These are phyloP conservation scores for Triticum timopheevii DNA, from an alignment of 176 grass and related monocot genomes.

Conservation along the genomic window DNA sequence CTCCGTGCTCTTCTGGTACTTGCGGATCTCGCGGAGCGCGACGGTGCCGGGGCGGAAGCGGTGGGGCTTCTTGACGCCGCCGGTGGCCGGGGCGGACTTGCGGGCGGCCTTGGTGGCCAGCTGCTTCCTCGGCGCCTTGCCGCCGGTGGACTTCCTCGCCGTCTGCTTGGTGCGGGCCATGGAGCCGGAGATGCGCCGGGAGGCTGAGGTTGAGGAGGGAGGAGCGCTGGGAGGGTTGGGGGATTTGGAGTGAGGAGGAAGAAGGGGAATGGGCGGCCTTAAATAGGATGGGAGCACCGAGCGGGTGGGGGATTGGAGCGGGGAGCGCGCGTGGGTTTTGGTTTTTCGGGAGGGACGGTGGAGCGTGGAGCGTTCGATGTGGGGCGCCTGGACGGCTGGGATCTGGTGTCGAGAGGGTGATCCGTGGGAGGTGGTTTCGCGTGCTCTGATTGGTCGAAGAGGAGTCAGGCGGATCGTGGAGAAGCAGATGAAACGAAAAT, in stretches of 20 bases:
- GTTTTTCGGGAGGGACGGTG: neutral
- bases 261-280: neutral
- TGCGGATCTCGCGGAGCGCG: constrained; percentile 65
- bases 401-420: neutral
- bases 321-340: neutral
- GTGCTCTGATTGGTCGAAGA: neutral
- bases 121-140: too few species aligned
- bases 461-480: neutral
- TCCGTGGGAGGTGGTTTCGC: neutral
- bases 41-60: constrained; percentile 73
- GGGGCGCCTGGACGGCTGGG: accelerated
- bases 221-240: neutral
- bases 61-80: constrained; percentile 75
- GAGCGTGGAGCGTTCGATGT: neutral
- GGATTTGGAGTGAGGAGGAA: neutral
- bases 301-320: neutral
- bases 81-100: constrained; percentile 63
- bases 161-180: too few species aligned
- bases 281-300: neutral
- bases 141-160: too few species aligned
- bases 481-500: neutral
- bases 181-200: too few species aligned
- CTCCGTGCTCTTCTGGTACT: constrained; percentile 83
- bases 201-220: too few species aligned
- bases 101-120: constrained; percentile 40